phyloP scores from a whole-genome alignment of 2,329 filamentous ascomycete genomes.

The Cordyceps tenuipes region DNA sequence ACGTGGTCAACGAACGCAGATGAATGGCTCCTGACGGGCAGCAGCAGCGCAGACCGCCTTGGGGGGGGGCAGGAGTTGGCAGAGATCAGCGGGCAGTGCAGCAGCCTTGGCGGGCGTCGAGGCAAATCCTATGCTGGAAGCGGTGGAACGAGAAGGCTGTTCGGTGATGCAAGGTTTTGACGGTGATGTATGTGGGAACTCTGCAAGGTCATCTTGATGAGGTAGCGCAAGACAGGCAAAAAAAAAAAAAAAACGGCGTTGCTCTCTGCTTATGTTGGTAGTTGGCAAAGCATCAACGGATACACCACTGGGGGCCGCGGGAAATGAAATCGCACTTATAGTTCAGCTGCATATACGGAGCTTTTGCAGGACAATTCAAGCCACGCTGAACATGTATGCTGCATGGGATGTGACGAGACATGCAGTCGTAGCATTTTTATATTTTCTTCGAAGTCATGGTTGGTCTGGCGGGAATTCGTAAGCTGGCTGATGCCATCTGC shows the following conservation, averaged over 20 bases:
- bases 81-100: constrained; percentile 18
- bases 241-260: too few species aligned
- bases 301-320: not conserved
- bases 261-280: not conserved
- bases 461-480: too few species aligned
- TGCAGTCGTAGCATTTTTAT: not conserved
- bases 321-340: not conserved
- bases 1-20: constrained; percentile 83
- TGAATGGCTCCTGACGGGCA: constrained; percentile 67
- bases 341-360: not conserved
- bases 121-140: constrained; percentile 56
- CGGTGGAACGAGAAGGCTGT: constrained; percentile 66
- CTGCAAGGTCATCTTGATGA: not conserved
- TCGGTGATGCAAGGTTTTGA: too few species aligned
- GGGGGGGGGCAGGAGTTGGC: constrained; percentile 21
- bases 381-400: not conserved
- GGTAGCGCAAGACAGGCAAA: not conserved
- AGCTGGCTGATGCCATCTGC: not conserved
- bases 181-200: too few species aligned
- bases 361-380: not conserved
- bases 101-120: constrained; percentile 51
- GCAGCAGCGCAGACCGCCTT: constrained; percentile 20
- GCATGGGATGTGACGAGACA: not conserved
- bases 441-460: not conserved
- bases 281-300: not conserved